Base-by-base conservation (phyloP, 257 asterid species). In the Fraxinus quadrangulata region DNA sequence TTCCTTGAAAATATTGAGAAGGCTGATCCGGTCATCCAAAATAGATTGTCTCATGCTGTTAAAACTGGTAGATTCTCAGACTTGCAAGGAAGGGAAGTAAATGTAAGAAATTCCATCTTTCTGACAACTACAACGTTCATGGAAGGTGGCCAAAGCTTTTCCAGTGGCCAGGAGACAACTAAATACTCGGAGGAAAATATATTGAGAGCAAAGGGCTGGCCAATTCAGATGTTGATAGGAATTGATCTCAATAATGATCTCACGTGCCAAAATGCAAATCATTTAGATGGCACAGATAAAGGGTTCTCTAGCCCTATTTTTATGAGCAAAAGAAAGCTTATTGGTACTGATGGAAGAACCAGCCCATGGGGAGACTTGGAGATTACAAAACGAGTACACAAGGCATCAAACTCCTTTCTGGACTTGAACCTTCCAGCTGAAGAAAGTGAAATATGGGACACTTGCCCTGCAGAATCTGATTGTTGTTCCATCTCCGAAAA, bases 391-490 rank as follows among this genome's bases (percentile, higher is more conserved):
- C 86, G 91, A 78, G 89, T 88, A 24, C 88, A 85, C 83, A 83
- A 75, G 85, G 75, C 80, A 70, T 82, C 90, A 28, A 76, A 78
- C 39, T 34, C 85, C 6, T 76, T 61, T 72, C 85, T 92, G 9
- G 97, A 94, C 80, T 81, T 94, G 84, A 94, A 93, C 75, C 82
- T 88, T 14, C 94, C 94, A 0, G 92, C 92, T 3, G 88, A 86
- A 76, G 94, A 81, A 56, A 86, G 86, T 28, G 90, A 87, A 79
- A 74, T 59, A 39, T 78, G 85, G 72, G 83, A 78, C 6, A 39
- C 75, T 21, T 49, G 11, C 74, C 19, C 75, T 16, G 49, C 68
- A 40, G 89, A 86, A n/a, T 82, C 87, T 5, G 89, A 81, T 7
- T 77, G 83, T 11, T 91, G 80, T 14, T 82, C 90, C 0, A 67